phyloP scores from a whole-genome alignment of 2,329 filamentous ascomycete species.

The Aureobasidium subglaciale region DNA sequence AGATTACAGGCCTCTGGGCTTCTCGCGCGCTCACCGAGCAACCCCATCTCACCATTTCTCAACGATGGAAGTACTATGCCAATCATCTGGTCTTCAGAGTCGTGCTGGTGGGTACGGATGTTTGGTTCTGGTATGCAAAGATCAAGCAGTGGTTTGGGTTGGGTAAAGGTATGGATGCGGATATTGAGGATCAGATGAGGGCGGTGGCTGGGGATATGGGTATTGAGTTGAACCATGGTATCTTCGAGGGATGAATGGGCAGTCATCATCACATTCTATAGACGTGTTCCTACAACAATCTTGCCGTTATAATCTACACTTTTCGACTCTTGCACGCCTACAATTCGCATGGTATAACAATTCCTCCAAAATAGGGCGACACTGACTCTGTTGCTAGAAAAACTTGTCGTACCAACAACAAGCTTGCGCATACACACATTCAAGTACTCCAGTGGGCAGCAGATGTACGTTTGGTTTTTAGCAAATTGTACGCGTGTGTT shows the following conservation, averaged over 20 bases:
- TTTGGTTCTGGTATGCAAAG: constrained; percentile 77
- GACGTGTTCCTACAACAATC: neutral
- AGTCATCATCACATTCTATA: neutral
- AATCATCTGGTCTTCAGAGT: constrained; percentile 74
- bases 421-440: too few relatives aligned
- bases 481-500: neutral
- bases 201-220: constrained; percentile 73
- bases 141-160: constrained; percentile 67
- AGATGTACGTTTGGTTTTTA: too few relatives aligned
- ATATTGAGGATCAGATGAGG: constrained; percentile 81
- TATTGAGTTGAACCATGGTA: constrained; percentile 77
- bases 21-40: constrained; percentile 74
- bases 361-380: too few relatives aligned
- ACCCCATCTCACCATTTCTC: constrained; percentile 52
- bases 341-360: too few relatives aligned
- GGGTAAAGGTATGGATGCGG: constrained; percentile 87
- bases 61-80: constrained; percentile 63
- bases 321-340: too few relatives aligned
- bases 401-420: too few relatives aligned
- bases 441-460: too few relatives aligned
- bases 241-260: constrained; percentile 67
- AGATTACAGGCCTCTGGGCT: constrained; percentile 90
- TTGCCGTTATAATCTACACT: neutral
- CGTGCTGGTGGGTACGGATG: constrained; percentile 68
- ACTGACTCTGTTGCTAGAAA: too few relatives aligned